Conservation (phyloP, 306 rosid genomes). For the Urtica urens region DNA sequence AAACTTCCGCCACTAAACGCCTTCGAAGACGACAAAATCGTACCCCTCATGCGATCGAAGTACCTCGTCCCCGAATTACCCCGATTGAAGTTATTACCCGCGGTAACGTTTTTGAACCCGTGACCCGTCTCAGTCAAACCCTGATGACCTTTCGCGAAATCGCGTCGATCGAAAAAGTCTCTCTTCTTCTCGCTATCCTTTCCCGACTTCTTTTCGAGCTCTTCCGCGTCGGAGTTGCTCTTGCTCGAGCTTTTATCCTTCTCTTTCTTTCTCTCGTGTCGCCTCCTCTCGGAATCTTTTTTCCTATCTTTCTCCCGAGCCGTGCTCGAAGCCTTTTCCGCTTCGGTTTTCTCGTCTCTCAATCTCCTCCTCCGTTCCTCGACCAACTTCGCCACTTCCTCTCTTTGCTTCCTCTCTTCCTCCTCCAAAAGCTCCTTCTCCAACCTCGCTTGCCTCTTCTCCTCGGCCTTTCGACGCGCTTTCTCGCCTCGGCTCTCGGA, state of each 20-base stretch:
- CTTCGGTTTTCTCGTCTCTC: slow-evolving; percentile 84
- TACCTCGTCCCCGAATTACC: slow-evolving; percentile 78
- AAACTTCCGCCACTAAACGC: slow-evolving; percentile 67
- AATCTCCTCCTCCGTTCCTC: slow-evolving; percentile 91
- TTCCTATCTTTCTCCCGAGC: slow-evolving; percentile 46
- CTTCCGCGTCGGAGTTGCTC: slow-evolving; percentile 96
- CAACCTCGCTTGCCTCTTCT: slow-evolving; percentile 91
- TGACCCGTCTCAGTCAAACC: slow-evolving; percentile 42
- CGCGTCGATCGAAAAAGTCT: slow-evolving; percentile 57
- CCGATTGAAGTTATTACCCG: slow-evolving; percentile 38
- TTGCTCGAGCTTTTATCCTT: slow-evolving; percentile 83
- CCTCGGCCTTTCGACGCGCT: slow-evolving; percentile 98
- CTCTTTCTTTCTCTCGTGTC: slow-evolving; percentile 76
- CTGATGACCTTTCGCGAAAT: slow-evolving; percentile 42
- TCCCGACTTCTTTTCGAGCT: slow-evolving; percentile 66
- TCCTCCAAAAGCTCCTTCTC: slow-evolving; percentile 92
- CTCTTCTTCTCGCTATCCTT: slow-evolving; percentile 73
- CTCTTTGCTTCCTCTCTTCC: slow-evolving; percentile 97
- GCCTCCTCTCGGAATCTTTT: slow-evolving; percentile 84
- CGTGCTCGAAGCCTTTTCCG: slow-evolving; percentile 50
- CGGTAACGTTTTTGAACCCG: slow-evolving; percentile 33
- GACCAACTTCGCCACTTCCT: slow-evolving; percentile 95
- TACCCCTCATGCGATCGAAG: slow-evolving; percentile 87
- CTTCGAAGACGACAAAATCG: slow-evolving; percentile 76
- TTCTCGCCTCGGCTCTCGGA: slow-evolving; percentile 84